Base-by-base conservation (phyloP, 345 rosid species). In the Durio zibethinus region DNA sequence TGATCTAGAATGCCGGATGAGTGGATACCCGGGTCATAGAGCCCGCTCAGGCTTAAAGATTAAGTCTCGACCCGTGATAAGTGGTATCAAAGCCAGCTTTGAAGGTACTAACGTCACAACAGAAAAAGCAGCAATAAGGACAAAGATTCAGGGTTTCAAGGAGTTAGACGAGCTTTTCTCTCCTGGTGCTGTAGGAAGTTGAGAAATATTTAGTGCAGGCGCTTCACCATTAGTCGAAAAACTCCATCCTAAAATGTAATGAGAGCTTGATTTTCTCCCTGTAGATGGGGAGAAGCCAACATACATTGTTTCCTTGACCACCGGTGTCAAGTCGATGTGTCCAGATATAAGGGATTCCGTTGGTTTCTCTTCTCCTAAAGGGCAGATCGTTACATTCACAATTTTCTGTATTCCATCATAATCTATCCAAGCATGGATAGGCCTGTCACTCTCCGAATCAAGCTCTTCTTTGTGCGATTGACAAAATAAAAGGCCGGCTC, bases 251-350 rank as follows among this genome's bases (percentile, higher is more conserved):
- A 89, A 72, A 16, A 94, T 78, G 78, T 87, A 90, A 77, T 94
- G 97, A 61, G 89, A 78, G 85, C 94, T 91, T 45, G 33, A 21
- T 0, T 78, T 67, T 16, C 72, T 57, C 0, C 97, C 98, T 1
- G 96, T 92, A 2, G 97, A 76, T 1, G 97, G 86, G 0, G 98
- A 90, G 87, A 94, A 94, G 29, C 98, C 94, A 14, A 84, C 87
- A 59, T 83, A 90, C 89, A 89, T 89, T 12, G 27, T 42, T 9
- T 87, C 87, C 2, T 11, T 42, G 35, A 72, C 74, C 47, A 66
- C 2, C 3, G 4, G 0, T 1, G 84, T 29, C 2, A 89, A 82
- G 68, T 85, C 47, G 4, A 61, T 7, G 14, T 1, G 0, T 0
- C 0, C 0, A 1, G 86, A 57, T 15, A 90, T 50, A 25, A 94